Conservation (phyloP, 257 asterid genomes). For the Scutellaria minor region DNA sequence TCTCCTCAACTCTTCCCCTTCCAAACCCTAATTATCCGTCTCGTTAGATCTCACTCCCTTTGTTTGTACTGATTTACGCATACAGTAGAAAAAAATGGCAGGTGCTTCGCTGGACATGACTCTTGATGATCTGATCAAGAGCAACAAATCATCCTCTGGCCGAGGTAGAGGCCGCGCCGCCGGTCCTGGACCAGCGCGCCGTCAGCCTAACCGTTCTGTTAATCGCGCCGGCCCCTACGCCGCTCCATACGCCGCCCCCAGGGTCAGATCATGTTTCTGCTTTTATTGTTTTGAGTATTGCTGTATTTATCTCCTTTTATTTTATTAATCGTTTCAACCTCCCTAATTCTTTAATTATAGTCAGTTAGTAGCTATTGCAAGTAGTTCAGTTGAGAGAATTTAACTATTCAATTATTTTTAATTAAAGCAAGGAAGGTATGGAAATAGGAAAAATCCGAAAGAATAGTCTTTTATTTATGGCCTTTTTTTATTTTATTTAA, state of each 20-base stretch:
- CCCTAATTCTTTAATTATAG: background rate
- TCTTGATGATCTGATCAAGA: constrained; percentile 93
- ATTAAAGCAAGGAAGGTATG: background rate
- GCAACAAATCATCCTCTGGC: constrained; percentile 63
- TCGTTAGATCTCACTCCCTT: constrained; percentile 32
- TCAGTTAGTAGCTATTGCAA: background rate
- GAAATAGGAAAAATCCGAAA: background rate
- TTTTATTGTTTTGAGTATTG: background rate
- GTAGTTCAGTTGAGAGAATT: background rate
- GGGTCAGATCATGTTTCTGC: constrained; percentile 61
- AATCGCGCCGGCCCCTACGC: constrained; percentile 69
- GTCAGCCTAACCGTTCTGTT: constrained; percentile 60
- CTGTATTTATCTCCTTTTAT: background rate
- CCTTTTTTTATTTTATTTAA: background rate
- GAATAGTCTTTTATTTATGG: background rate
- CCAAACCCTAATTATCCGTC: constrained; percentile 46
- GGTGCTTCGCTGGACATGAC: constrained; percentile 84
- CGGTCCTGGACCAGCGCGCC: constrained; percentile 88
- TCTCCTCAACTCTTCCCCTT: constrained; percentile 25
- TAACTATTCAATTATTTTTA: background rate
- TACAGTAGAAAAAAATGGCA: constrained; percentile 58
- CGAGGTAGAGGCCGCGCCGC: constrained; percentile 66
- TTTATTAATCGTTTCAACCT: background rate
- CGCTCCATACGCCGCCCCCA: constrained; percentile 45
- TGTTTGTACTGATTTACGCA: background rate